phyloP scores from a whole-genome alignment of 208 protist species.

The Crithidia brevicula region DNA sequence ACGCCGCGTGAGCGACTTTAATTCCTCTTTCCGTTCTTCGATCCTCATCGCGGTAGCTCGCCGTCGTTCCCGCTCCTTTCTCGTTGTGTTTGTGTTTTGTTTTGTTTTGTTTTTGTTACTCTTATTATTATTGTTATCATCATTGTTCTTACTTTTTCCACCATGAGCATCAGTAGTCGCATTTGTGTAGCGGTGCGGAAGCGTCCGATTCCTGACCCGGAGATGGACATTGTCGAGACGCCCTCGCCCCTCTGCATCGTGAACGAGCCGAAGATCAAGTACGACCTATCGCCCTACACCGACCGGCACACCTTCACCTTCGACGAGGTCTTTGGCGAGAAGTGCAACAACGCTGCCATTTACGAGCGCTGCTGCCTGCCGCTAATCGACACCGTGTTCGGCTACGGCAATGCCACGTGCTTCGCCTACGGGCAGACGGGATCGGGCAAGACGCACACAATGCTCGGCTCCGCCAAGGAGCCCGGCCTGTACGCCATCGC shows the following conservation, averaged over 20 bases:
- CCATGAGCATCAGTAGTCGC: constrained; percentile 61
- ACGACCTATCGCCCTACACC: constrained; percentile 97
- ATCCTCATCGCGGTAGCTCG: too few species aligned
- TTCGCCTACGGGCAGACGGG: constrained; percentile 99
- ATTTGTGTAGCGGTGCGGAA: constrained; percentile 94
- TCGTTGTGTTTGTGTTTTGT: neutral
- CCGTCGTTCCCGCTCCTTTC: neutral
- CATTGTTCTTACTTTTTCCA: neutral
- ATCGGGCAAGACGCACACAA: constrained; percentile 94
- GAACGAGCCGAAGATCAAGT: constrained; percentile 94
- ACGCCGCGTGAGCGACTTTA: too few species aligned
- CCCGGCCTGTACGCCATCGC: constrained; percentile 95
- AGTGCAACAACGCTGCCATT: constrained; percentile 89
- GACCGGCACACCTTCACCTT: constrained; percentile 97
- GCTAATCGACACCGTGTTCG: constrained; percentile 96
- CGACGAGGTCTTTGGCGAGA: constrained; percentile 95
- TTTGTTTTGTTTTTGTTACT: too few species aligned
- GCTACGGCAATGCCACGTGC: constrained; percentile 95
- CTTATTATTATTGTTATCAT: too few species aligned
- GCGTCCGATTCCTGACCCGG: constrained; percentile 73
- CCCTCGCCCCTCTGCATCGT: constrained; percentile 76
- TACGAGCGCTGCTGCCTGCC: constrained; percentile 94
- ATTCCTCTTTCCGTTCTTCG: too few species aligned
- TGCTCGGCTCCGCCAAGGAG: constrained; percentile 89
- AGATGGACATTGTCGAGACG: constrained; percentile 87